A percentile compares a stretch with the other conserved stretches of the same genome.
Evolutionary conservation across 768 basidiomycete species (phyloP).

Genomic region (Suillus spraguei): DNA sequence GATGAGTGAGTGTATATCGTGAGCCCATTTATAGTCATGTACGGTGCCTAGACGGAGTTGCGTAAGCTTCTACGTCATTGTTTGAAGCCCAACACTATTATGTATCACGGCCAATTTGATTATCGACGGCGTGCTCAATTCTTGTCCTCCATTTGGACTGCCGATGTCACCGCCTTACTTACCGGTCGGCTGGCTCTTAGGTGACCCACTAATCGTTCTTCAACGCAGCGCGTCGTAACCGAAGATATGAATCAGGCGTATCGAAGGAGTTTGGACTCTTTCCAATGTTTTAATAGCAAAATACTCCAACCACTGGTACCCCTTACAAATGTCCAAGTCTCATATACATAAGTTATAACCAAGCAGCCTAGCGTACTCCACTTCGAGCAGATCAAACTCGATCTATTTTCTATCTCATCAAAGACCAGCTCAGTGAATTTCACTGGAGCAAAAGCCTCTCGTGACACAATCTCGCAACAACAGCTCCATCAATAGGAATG

Average conservation of each 20-base stretch:
- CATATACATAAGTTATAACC: neutral
- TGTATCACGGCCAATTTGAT: too few species aligned
- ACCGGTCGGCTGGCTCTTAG: too few species aligned
- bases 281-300: neutral
- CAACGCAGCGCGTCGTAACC: too few species aligned
- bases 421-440: neutral
- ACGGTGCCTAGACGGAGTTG: too few species aligned
- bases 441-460: constrained; percentile 44
- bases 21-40: too few species aligned
- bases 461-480: constrained; percentile 61
- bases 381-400: neutral
- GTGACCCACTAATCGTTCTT: too few species aligned
- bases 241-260: neutral
- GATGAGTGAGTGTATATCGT: too few species aligned
- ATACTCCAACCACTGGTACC: neutral
- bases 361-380: neutral
- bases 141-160: too few species aligned
- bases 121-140: too few species aligned
- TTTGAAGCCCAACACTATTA: too few species aligned
- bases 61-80: too few species aligned
- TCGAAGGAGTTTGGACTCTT: neutral
- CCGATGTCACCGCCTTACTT: too few species aligned
- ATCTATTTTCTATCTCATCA: neutral
- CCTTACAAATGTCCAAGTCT: neutral
- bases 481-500: constrained; percentile 79